Evolutionary conservation across 2,329 filamentous ascomycete genomes (phyloP), one percentile per base, ranked within the genome.

Genomic region (Ceratocystis alfenasii): DNA sequence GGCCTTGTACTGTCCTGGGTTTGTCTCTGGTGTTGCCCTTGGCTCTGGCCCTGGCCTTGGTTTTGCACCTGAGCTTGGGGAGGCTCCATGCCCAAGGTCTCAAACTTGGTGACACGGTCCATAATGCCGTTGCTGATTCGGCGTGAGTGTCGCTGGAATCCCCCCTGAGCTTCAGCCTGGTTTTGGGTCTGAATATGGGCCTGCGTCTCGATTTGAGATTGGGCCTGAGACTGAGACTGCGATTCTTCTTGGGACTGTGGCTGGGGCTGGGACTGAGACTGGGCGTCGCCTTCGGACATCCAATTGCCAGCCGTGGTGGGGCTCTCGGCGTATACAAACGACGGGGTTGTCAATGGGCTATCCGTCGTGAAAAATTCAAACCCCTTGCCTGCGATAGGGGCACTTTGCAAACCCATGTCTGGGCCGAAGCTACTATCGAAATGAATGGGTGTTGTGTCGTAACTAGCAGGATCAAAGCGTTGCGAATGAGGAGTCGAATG

Each of bases 61-160:
- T 44, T n/a, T 30, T 67, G 65, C 20, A 41, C 25, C 45, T 66
- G 65, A 17, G 15, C 20, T 15, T 57, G 44, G 22, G 53, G 50
- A 57, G 30, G 53, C 15, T 68, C 63, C 46, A 65, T n/a, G n/a
- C 66, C 63, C 59, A 86, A 72, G 59, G 73, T 78, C 74, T 86
- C 83, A 70, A 82, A 86, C 73, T 83, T 85, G 73, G 74, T 73
- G 17, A 86, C 81, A 70, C 83, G 78, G 69, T 84, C 82, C 74
- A 83, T 74, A 71, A 86, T 84, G 25, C 81, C 82, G 70, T 82
- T 81, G 76, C 83, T 86, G 70, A 86, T 79, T 69, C 83, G 77
- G 69, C 80, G 71, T 15, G 30, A 59, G 62, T 66, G 62, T 61
- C 62, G 28, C 53, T 63, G 63, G 44, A 55, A 57, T 10, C 20